phyloP scores from a whole-genome alignment of 2,329 filamentous ascomycete species.

The Venturia asperata region DNA sequence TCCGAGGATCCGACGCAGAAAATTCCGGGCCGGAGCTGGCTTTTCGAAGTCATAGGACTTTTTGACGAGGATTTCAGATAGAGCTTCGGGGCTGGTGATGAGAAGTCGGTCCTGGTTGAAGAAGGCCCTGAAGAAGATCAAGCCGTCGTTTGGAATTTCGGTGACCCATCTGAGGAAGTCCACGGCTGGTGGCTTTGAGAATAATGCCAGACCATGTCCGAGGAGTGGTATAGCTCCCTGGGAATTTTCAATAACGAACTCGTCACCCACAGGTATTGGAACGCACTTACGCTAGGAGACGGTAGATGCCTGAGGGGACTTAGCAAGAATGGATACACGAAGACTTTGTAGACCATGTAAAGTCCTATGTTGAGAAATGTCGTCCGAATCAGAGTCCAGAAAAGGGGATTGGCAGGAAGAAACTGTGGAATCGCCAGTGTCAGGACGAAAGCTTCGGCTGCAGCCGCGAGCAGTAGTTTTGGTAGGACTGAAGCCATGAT shows the following conservation, averaged over 20 bases:
- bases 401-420: slow-evolving; percentile 18
- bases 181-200: slow-evolving; percentile 30
- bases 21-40: slow-evolving; percentile 37
- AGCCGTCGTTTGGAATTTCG: slow-evolving; percentile 34
- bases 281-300: slow-evolving; percentile 23
- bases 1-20: slow-evolving; percentile 44
- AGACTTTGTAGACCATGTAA: slow-evolving; percentile 13
- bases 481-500: slow-evolving; percentile 14
- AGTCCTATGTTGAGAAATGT: slow-evolving; percentile 8
- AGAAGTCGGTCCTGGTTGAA: slow-evolving; percentile 35
- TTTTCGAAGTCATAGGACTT: slow-evolving; percentile 50
- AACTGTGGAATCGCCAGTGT: slow-evolving; percentile 16
- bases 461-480: slow-evolving; percentile 12
- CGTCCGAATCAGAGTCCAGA: slow-evolving; percentile 18
- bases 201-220: slow-evolving; percentile 32
- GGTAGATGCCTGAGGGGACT: slow-evolving; percentile 37
- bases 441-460: slow-evolving; percentile 15
- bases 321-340: slow-evolving; percentile 22
- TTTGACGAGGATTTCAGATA: slow-evolving; percentile 47
- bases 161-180: slow-evolving; percentile 33
- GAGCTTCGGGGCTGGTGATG: slow-evolving; percentile 34
- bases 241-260: background rate
- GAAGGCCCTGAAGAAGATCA: slow-evolving; percentile 35
- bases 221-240: slow-evolving; percentile 26
- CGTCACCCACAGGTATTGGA: background rate